Percentiles rank a stretch among this genome's conserved stretches.
Conservation (phyloP, 805 yeast genomes). For the Maudiozyma bulderi region DNA sequence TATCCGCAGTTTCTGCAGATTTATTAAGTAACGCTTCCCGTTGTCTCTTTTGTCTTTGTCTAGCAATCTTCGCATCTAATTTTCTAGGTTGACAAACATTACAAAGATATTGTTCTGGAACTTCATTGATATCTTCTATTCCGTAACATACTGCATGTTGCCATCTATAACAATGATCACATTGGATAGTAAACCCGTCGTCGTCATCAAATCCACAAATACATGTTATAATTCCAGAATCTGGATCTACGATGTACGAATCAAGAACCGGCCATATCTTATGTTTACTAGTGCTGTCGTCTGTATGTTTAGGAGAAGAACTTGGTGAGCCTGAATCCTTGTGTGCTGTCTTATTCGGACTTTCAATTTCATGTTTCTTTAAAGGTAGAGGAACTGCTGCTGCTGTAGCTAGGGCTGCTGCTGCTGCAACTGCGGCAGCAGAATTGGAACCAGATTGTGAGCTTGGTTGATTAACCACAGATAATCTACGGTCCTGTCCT, state of each 20-base stretch:
- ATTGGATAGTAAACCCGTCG: slow-evolving; percentile 90
- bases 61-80: slow-evolving; percentile 37
- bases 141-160: slow-evolving; percentile 91
- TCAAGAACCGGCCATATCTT: slow-evolving; percentile 27
- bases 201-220: slow-evolving; percentile 81
- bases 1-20: neutral
- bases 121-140: slow-evolving; percentile 58
- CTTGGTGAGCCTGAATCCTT: neutral
- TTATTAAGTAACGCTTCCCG: neutral
- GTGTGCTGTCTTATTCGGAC: neutral
- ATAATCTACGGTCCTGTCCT: too few relatives aligned
- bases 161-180: slow-evolving; percentile 89
- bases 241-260: slow-evolving; percentile 61
- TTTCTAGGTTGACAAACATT: slow-evolving; percentile 58
- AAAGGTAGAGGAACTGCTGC: slow-evolving; percentile 65
- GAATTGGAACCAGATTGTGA: slow-evolving; percentile 3
- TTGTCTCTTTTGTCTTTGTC: slow-evolving; percentile 28
- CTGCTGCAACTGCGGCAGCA: slow-evolving; percentile 41
- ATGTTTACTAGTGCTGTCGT: neutral
- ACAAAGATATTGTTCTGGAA: slow-evolving; percentile 76
- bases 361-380: slow-evolving; percentile 4
- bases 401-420: slow-evolving; percentile 76
- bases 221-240: slow-evolving; percentile 81
- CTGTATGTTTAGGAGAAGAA: neutral
- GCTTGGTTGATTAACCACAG: neutral